Percentiles rank a stretch among this genome's conserved stretches.
Conservation (phyloP, 352 stramenopile genomes). For the Albugo laibachii region DNA sequence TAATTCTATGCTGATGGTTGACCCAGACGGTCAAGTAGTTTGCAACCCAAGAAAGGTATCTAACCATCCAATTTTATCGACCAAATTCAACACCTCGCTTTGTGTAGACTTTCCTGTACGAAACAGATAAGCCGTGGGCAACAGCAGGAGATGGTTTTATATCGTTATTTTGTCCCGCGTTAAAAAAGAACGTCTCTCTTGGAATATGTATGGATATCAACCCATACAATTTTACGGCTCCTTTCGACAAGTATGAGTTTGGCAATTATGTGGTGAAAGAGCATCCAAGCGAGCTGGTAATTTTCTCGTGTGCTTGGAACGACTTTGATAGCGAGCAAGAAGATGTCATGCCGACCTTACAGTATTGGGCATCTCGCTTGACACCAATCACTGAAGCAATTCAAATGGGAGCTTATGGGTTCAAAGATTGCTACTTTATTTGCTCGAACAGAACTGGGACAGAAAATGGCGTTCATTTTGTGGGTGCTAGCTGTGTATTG, state of each 20-base stretch:
- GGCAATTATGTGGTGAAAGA: constrained; percentile 19
- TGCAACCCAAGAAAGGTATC: constrained; percentile 41
- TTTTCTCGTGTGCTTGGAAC: constrained; percentile 73
- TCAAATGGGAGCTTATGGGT: constrained; percentile 13
- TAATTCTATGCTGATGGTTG: constrained; percentile 71
- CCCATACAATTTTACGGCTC: constrained; percentile 49
- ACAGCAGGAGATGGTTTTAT: constrained; percentile 35
- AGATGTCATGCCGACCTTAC: constrained; percentile 23
- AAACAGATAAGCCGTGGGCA: constrained; percentile 67
- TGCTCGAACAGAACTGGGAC: constrained; percentile 57
- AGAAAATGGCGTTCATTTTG: constrained; percentile 67
- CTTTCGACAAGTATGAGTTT: constrained; percentile 56
- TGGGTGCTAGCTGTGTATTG: constrained; percentile 52
- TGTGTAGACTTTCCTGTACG: constrained; percentile 48
- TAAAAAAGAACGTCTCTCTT: constrained; percentile 58
- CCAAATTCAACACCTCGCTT: not conserved
- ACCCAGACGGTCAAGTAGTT: constrained; percentile 35
- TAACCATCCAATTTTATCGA: not conserved
- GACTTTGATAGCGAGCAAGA: constrained; percentile 36
- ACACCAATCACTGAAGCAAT: constrained; percentile 30
- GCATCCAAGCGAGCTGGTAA: constrained; percentile 36
- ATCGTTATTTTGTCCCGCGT: constrained; percentile 54
- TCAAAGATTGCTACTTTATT: constrained; percentile 43
- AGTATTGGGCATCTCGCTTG: constrained; percentile 56
- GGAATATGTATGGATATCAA: constrained; percentile 85